A percentile compares a stretch with the other conserved stretches of the same genome.
phyloP scores from a whole-genome alignment of 768 basidiomycete species.

The Tylopilus sp. region DNA sequence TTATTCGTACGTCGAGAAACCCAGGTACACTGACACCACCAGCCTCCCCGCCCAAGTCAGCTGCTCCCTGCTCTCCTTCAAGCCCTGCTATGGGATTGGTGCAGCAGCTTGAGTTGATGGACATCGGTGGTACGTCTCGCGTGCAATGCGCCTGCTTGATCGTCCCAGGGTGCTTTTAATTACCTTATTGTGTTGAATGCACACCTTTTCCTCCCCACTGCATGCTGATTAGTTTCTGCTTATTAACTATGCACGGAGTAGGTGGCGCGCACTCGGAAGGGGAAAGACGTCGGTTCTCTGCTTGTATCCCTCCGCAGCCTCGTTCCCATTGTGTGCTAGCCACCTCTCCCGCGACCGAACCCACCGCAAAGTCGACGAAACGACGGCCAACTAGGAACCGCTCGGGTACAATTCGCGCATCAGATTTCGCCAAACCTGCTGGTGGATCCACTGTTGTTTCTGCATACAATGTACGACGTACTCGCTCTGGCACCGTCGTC shows the following conservation, averaged over 20 bases:
- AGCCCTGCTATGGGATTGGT: conserved; percentile 22
- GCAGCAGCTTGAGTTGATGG: conserved; percentile 21
- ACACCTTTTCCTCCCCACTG: background rate
- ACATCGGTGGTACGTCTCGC: conserved; percentile 26
- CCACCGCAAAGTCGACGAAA: conserved; percentile 3
- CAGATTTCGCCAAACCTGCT: conserved; percentile 33
- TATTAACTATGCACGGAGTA: conserved; percentile 10
- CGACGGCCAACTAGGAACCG: conserved; percentile 32
- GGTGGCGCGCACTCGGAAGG: conserved; percentile 13
- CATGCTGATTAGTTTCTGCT: background rate
- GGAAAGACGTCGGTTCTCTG: background rate
- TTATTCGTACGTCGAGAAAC: background rate
- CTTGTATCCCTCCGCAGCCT: background rate
- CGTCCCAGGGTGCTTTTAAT: background rate
- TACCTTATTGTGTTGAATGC: background rate
- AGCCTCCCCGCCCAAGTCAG: background rate
- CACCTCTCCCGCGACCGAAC: background rate
- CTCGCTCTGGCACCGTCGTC: conserved; percentile 49
- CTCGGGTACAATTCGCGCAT: conserved; percentile 50
- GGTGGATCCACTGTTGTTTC: background rate
- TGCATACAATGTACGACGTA: conserved; percentile 33
- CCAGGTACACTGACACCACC: conserved; percentile 1
- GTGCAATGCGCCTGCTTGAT: background rate
- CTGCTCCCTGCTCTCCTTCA: conserved; percentile 3
- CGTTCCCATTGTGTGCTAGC: conserved; percentile 26